Evolutionary conservation across 1,139 yeast genomes (phyloP), one percentile per base, ranked within the genome.

Genomic region (Pneumocystis jirovecii): DNA sequence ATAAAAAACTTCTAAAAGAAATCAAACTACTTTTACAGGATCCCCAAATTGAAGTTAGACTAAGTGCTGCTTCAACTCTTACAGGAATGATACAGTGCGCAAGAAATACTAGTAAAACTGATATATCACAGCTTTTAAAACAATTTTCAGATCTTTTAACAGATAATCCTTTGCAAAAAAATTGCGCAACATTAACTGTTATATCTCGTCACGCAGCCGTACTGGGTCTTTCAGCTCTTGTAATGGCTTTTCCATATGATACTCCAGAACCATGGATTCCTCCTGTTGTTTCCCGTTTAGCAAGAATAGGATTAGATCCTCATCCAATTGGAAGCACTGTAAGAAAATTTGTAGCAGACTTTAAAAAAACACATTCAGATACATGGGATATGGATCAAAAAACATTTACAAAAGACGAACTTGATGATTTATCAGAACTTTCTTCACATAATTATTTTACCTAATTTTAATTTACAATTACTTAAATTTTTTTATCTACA

Each of bases 181-280:
- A 34, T 29, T 35, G 50, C 34, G 25, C 67, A 19, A 10, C 63
- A 37, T 60, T 66, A 29, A 68, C 84, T 68, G 71, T 76, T 1
- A 77, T 82, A 15, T 75, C 77, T 15, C 77, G 91, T 7, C 98
- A 93, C 73, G 96, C 95, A 1, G 91, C 96, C 1, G 87, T 93
- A 0, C 77, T 95, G 37, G 97, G 97, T 0, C 78, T 93, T 15
- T 96, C 97, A 3, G 87, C 97, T 0, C 78, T 93, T 61, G 84
- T 93, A 1, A 85, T 87, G 66, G 97, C 98, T 0, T 93, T 87
- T 76, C 93, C 97, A 1, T 93, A 89, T 73, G 80, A 82, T 8
- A 87, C 96, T 1, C 98, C 98, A 0, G 98, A 98, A 2, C 68
- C 71, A 63, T 95, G 97, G 97, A 81, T 93, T 34, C 97, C 97